Base-by-base conservation (phyloP, 352 stramenopile genomes). In the Globisporangium acanthophoron region DNA sequence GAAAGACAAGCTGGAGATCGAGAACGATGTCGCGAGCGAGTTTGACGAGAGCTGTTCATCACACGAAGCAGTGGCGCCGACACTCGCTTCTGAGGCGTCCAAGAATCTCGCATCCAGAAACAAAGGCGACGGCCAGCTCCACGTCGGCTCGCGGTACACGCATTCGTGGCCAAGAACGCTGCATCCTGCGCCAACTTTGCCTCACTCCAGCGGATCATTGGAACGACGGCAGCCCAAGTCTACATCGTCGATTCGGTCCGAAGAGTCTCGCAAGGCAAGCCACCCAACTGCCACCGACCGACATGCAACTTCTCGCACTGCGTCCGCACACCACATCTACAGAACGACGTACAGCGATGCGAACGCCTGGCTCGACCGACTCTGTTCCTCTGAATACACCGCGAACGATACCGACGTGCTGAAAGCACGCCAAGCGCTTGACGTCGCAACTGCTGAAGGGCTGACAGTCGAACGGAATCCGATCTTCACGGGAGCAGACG, bases 401-500 rank as follows among this genome's bases (percentile, higher is more conserved):
- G 16, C 27, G 44, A 13, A 49, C 11, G 44, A 3, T 24, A 20
- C 7, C 9, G 31, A 50, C 4, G 48, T 20, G 5, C 18, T 40
- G 7, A 33, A 46, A 54, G 24, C 44, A 11, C 5, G 50, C 40
- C 39, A 64, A 52, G 62, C 55, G 59, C 41, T 66, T 21, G 58
- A 59, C 11, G 59, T 46, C n/a, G 60, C 49, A 2, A 41, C 46
- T 6, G 20, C 37, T 6, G 31, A 57, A 24, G 47, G 57, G 35
- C 33, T 33, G 46, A 47, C n/a, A n/a, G 65, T 67, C 45, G 54
- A 76, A 31, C 66, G 51, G 44, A 62, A 49, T 15, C 50, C 49
- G 35, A 59, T 85, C 31, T 43, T 76, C 41, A 71, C 66, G 33
- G 73, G 64, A 1, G 29, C 67, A 4, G 65, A 75, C 3, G 76